Conservation (phyloP, 345 rosid genomes). For the Aegle marmelos region DNA sequence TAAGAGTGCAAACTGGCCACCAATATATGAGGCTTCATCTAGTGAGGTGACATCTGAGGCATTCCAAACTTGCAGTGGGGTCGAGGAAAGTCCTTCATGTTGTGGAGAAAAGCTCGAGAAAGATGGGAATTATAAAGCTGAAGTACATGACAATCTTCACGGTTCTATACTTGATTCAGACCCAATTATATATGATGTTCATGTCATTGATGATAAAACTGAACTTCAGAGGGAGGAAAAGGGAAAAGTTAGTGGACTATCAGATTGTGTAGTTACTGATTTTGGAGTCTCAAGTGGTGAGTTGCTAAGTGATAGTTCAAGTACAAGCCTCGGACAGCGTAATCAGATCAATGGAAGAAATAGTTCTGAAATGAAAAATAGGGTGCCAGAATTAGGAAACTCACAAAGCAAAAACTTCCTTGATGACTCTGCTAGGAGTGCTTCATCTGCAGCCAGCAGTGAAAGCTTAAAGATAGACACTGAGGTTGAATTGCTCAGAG, state of each 20-base stretch:
- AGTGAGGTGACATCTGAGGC: conserved; percentile 13
- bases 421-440: conserved; percentile 27
- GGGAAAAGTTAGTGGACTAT: conserved; percentile 19
- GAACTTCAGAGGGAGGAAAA: conserved; percentile 14
- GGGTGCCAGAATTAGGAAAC: conserved; percentile 16
- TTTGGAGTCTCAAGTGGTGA: conserved; percentile 17
- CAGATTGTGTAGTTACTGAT: conserved; percentile 7
- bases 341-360: conserved; percentile 17
- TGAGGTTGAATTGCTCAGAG: conserved; percentile 56
- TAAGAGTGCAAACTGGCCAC: conserved; percentile 14
- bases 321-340: conserved; percentile 9
- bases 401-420: conserved; percentile 13
- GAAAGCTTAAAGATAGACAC: conserved; percentile 44
- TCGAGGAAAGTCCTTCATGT: conserved; percentile 14
- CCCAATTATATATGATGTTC: conserved; percentile 68
- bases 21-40: conserved; percentile 11
- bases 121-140: conserved; percentile 19
- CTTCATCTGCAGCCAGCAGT: conserved; percentile 33
- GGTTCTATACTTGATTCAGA: conserved; percentile 30
- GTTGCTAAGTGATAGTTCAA: conserved; percentile 15
- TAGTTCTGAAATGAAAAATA: conserved; percentile 17
- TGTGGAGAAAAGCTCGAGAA: conserved; percentile 24
- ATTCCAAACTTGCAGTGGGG: conserved; percentile 7
- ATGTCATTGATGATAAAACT: conserved; percentile 53
- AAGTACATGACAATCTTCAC: conserved; percentile 1